These are phyloP conservation scores for Cordyceps javanica DNA, from an alignment of 2,329 filamentous ascomycete genomes.

Conservation along the genomic window DNA sequence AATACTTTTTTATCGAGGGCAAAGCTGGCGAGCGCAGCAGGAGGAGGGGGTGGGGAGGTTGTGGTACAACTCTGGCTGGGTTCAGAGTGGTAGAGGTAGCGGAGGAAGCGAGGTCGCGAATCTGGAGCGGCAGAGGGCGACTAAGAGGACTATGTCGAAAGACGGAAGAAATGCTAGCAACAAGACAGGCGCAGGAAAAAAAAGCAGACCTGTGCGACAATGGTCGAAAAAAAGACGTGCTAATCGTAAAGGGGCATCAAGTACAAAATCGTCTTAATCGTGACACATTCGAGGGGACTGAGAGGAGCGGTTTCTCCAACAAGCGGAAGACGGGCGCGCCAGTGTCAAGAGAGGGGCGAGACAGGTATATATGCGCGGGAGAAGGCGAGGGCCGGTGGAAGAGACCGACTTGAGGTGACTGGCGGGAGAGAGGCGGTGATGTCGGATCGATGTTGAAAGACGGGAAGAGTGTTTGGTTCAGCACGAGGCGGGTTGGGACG, in stretches of 20 bases:
- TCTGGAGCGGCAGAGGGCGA: background rate
- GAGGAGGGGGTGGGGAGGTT: background rate
- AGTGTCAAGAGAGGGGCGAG: background rate
- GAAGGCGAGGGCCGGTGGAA: background rate
- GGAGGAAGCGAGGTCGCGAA: background rate
- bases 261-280: conserved; percentile 20
- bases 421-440: background rate
- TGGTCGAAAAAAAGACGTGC: conserved; percentile 15
- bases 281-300: conserved; percentile 17
- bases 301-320: background rate
- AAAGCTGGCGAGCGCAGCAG: background rate
- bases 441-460: background rate
- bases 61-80: conserved; percentile 9
- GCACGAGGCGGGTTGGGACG: background rate
- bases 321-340: background rate
- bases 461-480: background rate
- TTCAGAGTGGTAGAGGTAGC: background rate
- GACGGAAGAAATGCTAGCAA: background rate
- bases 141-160: background rate
- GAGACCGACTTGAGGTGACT: background rate
- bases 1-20: conserved; percentile 32
- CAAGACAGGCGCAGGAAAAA: background rate
- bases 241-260: conserved; percentile 26
- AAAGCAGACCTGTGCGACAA: conserved; percentile 1
- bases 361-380: background rate